These are phyloP conservation scores for Dorcoceras hygrometricum DNA, from an alignment of 257 asterid species.

Conservation along the genomic window DNA sequence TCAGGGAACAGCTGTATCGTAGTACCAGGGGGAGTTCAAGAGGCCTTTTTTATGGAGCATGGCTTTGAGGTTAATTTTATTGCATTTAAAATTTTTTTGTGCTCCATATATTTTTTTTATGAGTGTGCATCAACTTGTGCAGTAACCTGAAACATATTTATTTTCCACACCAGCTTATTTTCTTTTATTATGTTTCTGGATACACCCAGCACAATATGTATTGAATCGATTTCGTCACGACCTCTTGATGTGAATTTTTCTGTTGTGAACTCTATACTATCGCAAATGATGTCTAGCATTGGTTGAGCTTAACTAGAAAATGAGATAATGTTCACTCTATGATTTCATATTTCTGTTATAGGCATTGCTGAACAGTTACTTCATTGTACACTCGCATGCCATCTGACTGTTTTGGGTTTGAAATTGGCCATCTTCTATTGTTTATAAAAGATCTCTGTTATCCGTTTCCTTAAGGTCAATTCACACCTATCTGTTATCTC, in stretches of 20 bases:
- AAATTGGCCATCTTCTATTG: too few relatives aligned
- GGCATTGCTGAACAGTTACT: background rate
- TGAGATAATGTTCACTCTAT: background rate
- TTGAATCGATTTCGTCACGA: slow-evolving; percentile 6
- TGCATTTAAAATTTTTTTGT: slow-evolving; percentile 15
- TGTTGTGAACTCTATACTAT: background rate
- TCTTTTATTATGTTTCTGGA: slow-evolving; percentile 13
- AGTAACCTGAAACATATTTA: slow-evolving; percentile 4
- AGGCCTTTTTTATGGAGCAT: slow-evolving; percentile 75
- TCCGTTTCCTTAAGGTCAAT: background rate
- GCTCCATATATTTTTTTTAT: slow-evolving; percentile 8
- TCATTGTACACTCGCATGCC: background rate
- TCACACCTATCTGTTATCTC: background rate
- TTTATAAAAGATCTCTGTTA: too few relatives aligned
- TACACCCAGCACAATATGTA: background rate
- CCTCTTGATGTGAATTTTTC: background rate
- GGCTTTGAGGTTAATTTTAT: slow-evolving; percentile 67
- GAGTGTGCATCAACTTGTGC: slow-evolving; percentile 13
- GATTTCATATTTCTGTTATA: background rate
- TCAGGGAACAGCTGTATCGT: slow-evolving; percentile 86
- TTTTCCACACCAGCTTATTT: slow-evolving; percentile 11
- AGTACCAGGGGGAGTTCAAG: slow-evolving; percentile 96
- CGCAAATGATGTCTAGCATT: background rate
- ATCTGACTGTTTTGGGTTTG: background rate
- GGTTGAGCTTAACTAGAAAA: slow-evolving; percentile 5